Evolutionary conservation across 306 rosid genomes (phyloP), one percentile per base, ranked within the genome.

Genomic region (Fragaria vesca): DNA sequence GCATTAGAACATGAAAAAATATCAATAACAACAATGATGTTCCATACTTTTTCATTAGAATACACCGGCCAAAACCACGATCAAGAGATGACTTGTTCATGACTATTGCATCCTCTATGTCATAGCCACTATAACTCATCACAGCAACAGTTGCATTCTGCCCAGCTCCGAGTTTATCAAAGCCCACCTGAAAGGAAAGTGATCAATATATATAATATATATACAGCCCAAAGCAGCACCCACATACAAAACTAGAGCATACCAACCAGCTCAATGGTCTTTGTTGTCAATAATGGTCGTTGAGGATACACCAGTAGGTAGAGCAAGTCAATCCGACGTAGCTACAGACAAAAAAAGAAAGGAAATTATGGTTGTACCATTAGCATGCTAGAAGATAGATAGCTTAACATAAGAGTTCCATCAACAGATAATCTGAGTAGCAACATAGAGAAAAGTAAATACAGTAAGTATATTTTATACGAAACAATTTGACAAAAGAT

Each of bases 21-120:
- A 83, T 83, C 66, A 76, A 66, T 12, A 81, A 42, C 57, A 54
- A 58, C 45, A 74, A 61, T 80, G 82, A 73, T 28, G n/a, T 55
- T 51, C 18, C 58, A 30, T 83, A 89, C 94, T 86, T 92, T 80
- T 94, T 94, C 94, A 90, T 89, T 79, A 90, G 93, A 61, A 94
- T 94, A 80, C 98, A 94, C 71, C 98, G 98, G 65, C 98, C 98
- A 90, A 94, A 94, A n/a, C 98, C 98, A 45, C 97, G 97, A 83
- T 92, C 98, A 47, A 94, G 94, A 69, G 98, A 92, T 52, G 98
- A 82, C 89, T 92, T 94, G 82, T 94, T 94, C 98, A 94, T 94
- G 80, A 94, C 98, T 45, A 94, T 94, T 42, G 97, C 98, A 87
- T 94, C 98, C 88, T 94, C 98, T 71, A 94, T 94, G 75, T 94